phyloP scores from a whole-genome alignment of 2,329 filamentous ascomycete species.

The Venturiaceae sp. region DNA sequence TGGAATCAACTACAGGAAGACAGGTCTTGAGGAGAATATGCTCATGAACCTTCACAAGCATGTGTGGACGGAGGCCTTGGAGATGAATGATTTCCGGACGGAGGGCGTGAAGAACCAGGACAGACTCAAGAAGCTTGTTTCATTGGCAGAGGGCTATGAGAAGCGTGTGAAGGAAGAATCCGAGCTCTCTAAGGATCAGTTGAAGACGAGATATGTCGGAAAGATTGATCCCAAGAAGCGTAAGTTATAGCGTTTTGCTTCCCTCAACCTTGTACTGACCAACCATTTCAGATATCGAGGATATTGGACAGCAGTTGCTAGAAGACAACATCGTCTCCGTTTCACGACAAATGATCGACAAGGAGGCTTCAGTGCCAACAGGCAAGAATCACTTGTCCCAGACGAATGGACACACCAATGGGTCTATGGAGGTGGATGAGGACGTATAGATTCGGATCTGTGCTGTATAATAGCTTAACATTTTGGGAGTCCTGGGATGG shows the following conservation, averaged over 20 bases:
- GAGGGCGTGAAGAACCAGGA: constrained; percentile 84
- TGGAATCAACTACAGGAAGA: constrained; percentile 96
- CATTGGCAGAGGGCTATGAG: constrained; percentile 90
- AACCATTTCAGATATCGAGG: constrained; percentile 61
- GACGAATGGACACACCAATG: constrained; percentile 42
- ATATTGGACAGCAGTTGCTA: constrained; percentile 91
- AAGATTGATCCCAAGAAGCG: constrained; percentile 99
- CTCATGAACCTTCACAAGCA: constrained; percentile 99
- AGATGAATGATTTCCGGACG: constrained; percentile 90
- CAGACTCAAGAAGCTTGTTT: constrained; percentile 74
- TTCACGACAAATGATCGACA: constrained; percentile 99
- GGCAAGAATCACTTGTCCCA: constrained; percentile 40
- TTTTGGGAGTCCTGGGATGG: neutral
- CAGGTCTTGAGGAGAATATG: constrained; percentile 97
- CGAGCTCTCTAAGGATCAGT: constrained; percentile 89
- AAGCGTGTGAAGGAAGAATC: constrained; percentile 99
- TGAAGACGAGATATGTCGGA: constrained; percentile 97
- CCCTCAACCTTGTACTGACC: constrained; percentile 13
- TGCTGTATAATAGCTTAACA: neutral
- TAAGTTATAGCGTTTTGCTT: constrained; percentile 25
- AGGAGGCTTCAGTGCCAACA: constrained; percentile 83
- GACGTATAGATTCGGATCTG: neutral
- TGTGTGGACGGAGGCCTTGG: constrained; percentile 93
- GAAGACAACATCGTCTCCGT: constrained; percentile 99
- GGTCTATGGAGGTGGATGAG: constrained; percentile 65